Base-by-base conservation (phyloP, 2,329 filamentous ascomycete genomes). In the Anisogramma anomala region DNA sequence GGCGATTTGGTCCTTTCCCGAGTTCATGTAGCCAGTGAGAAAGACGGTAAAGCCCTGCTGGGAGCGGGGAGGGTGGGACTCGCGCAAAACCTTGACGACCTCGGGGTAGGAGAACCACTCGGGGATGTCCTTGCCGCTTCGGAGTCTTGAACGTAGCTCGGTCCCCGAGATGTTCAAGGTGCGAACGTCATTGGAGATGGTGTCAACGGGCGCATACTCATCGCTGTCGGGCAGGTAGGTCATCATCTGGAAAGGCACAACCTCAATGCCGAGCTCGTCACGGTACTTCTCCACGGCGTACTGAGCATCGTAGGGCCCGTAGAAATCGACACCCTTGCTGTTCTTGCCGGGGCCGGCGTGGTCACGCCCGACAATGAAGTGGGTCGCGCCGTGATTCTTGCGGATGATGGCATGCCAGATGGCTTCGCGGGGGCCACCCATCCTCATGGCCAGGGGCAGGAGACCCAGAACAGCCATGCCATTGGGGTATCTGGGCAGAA, bases 101-200 rank as follows among this genome's bases (percentile, higher is more conserved):
- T 98, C 91, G 48, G 91, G 89, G 72, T 98, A 98, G 23, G 91
- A 96, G 76, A 98, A 98, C 91, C 91, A 98, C 66, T 93, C 87
- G 53, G 91, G 91, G 55, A 98, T 98, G 54, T 94, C 86, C 55
- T 84, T 84, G 53, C 91, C 91, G 47, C 83, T 93, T 57, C 83
- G 81, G 50, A 98, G 80, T 55, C 91, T 84, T 58, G 83, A 77
- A 58, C 91, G 88, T 57, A 98, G 84, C 71, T 98, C 91, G 47
- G 82, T 87, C 47, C 82, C 82, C 27, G 81, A 87, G 62, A 89
- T 89, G 69, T 89, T 85, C 52, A 86, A 75, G 39, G 89, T 96
- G 63, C 85, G 84, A 57, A 82, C 73, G 51, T 85, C 87, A 57
- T 79, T 69, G 54, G 81, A 70, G 48, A 98, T 89, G 69, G 95